These are phyloP conservation scores for Naumovozyma dairenensis DNA, from an alignment of 805 yeast species.

Conservation along the genomic window DNA sequence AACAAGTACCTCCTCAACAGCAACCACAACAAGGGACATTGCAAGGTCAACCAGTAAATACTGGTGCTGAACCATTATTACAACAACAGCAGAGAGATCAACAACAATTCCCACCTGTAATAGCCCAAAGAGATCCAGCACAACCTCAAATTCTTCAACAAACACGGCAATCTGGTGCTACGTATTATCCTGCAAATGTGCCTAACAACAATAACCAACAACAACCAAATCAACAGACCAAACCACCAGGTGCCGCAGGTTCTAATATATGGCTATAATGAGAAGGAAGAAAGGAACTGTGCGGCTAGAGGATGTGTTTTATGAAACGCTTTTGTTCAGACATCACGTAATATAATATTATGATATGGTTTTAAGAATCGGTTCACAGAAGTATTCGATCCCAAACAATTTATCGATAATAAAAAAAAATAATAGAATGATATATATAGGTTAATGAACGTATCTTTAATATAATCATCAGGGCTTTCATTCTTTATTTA, in stretches of 20 bases:
- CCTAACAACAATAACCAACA: slow-evolving; percentile 2
- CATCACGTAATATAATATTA: too few relatives aligned
- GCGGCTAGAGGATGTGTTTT: too few relatives aligned
- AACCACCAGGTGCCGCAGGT: slow-evolving; percentile 17
- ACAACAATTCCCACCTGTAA: slow-evolving; percentile 4
- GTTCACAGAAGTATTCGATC: too few relatives aligned
- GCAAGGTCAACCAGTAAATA: slow-evolving; percentile 6
- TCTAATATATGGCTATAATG: slow-evolving; percentile 20
- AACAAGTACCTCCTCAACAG: slow-evolving; percentile 15
- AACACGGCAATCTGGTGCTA: slow-evolving; percentile 4
- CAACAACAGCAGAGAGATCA: slow-evolving; percentile 13
- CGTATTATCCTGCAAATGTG: slow-evolving; percentile 20
- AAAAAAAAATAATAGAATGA: too few relatives aligned
- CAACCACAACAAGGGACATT: not conserved
- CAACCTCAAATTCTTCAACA: slow-evolving; percentile 16
- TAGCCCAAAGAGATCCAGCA: slow-evolving; percentile 7
- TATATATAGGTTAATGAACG: too few relatives aligned
- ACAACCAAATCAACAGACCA: not conserved
- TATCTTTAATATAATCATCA: too few relatives aligned
- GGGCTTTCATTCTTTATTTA: too few relatives aligned
- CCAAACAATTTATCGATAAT: too few relatives aligned
- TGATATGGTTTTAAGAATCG: too few relatives aligned
- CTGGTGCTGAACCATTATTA: slow-evolving; percentile 11
- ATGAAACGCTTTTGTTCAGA: too few relatives aligned
- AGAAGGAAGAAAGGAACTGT: too few relatives aligned